A percentile compares a stretch with the other conserved stretches of the same genome.
These are phyloP conservation scores for Sporothrix inflata DNA, from an alignment of 2,329 filamentous ascomycete species.

Conservation along the genomic window DNA sequence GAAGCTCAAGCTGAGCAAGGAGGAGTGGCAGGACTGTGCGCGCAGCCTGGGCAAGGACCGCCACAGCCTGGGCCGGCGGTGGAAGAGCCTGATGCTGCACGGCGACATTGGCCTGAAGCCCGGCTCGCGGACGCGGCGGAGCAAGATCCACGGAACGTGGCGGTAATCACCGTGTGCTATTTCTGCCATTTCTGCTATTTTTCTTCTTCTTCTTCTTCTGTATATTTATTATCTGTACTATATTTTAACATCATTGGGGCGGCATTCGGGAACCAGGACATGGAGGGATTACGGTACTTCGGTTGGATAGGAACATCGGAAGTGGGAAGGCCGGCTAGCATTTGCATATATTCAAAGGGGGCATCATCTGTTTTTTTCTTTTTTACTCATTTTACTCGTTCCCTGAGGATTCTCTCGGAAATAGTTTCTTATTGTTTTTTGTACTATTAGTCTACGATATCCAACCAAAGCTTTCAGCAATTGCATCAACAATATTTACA, in stretches of 20 bases:
- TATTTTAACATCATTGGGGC: slow-evolving; percentile 12
- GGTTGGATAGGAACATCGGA: slow-evolving; percentile 16
- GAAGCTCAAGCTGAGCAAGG: slow-evolving; percentile 66
- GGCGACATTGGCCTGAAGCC: slow-evolving; percentile 63
- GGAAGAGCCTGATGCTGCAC: slow-evolving; percentile 63
- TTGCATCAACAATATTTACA: not conserved
- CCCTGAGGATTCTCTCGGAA: slow-evolving; percentile 19
- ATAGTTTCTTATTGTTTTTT: slow-evolving; percentile 11
- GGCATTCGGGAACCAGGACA: not conserved
- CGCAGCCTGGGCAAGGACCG: slow-evolving; percentile 64
- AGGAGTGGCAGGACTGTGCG: slow-evolving; percentile 70
- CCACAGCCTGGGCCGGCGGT: slow-evolving; percentile 59
- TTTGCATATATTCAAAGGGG: slow-evolving; percentile 22
- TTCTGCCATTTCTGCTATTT: not conserved
- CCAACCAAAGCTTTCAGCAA: slow-evolving; percentile 16
- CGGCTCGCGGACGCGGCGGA: slow-evolving; percentile 47
- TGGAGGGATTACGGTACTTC: not conserved
- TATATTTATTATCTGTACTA: slow-evolving; percentile 23
- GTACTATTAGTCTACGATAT: slow-evolving; percentile 30
- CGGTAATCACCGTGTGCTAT: slow-evolving; percentile 43
- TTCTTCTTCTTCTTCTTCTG: not conserved
- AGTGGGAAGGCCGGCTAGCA: slow-evolving; percentile 1
- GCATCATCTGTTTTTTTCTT: slow-evolving; percentile 12
- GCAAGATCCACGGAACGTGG: slow-evolving; percentile 60
- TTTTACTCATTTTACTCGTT: slow-evolving; percentile 3